Conservation (phyloP, 2,329 filamentous ascomycete species). For the Penicillium aurantiogriseum region DNA sequence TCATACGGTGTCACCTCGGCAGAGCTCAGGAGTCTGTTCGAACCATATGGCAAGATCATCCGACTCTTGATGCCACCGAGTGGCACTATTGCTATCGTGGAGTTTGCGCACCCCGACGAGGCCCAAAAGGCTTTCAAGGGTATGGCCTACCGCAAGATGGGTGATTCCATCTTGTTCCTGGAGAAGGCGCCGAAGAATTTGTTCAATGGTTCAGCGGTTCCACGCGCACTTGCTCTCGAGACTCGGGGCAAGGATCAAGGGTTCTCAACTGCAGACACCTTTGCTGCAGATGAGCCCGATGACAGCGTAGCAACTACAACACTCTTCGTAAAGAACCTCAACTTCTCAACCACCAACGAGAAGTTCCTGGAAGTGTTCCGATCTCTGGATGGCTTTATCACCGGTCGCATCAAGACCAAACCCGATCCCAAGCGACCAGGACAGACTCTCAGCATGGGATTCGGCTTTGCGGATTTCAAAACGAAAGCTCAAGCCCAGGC, state of each 20-base stretch:
- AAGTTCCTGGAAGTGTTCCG: constrained; percentile 74
- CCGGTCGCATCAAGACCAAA: constrained; percentile 89
- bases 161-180: constrained; percentile 85
- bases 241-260: constrained; percentile 38
- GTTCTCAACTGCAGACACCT: constrained; percentile 44
- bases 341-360: constrained; percentile 81
- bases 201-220: constrained; percentile 52
- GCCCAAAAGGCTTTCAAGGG: constrained; percentile 80
- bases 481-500: constrained; percentile 74
- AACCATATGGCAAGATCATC: constrained; percentile 78
- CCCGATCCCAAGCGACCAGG: constrained; percentile 86
- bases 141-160: constrained; percentile 85
- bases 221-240: constrained; percentile 32
- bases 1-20: constrained; percentile 76
- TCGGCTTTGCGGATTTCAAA: constrained; percentile 89
- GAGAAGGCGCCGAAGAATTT: constrained; percentile 89
- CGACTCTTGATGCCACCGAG: constrained; percentile 87
- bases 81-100: constrained; percentile 89
- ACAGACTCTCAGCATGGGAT: constrained; percentile 92
- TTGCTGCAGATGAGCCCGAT: constrained; percentile 42
- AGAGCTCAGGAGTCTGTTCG: constrained; percentile 77
- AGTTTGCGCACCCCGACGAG: constrained; percentile 76
- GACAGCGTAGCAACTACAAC: constrained; percentile 64
- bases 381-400: constrained; percentile 81
- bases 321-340: constrained; percentile 89